phyloP scores from a whole-genome alignment of 495 filamentous ascomycete species.

The Daldinia childiae region DNA sequence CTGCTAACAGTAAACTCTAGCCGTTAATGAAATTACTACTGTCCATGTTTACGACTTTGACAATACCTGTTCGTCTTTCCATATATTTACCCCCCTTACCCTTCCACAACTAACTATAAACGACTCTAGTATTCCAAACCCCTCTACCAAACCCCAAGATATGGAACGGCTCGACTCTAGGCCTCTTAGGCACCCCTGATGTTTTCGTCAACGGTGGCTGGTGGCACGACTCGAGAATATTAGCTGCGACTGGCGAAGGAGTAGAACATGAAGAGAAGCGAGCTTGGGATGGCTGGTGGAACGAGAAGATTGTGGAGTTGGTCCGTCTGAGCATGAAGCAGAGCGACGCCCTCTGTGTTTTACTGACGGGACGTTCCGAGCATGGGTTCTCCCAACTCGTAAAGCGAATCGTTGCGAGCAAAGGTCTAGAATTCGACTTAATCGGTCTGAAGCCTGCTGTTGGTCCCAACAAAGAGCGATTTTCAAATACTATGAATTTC shows the following conservation, averaged over 20 bases:
- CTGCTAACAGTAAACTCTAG: constrained; percentile 46
- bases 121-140: constrained; percentile 78
- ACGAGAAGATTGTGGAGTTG: constrained; percentile 87
- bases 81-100: background rate
- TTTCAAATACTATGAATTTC: constrained; percentile 82
- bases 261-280: constrained; percentile 81
- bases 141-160: constrained; percentile 89
- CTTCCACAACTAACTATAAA: constrained; percentile 10
- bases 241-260: constrained; percentile 87
- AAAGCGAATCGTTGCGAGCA: constrained; percentile 82
- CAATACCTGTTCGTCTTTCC: constrained; percentile 79
- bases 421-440: constrained; percentile 85
- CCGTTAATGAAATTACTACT: constrained; percentile 71
- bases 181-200: constrained; percentile 76
- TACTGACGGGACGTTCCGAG: constrained; percentile 90
- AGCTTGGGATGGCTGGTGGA: constrained; percentile 97
- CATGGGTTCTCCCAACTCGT: constrained; percentile 78
- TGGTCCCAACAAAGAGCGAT: constrained; percentile 78
- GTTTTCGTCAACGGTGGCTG: constrained; percentile 87
- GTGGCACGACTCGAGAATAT: constrained; percentile 94
- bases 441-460: constrained; percentile 87
- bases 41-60: constrained; percentile 99
- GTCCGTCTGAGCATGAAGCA: constrained; percentile 85
- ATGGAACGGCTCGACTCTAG: constrained; percentile 81
- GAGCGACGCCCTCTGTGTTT: constrained; percentile 83